These are phyloP conservation scores for Parietaria judaica DNA, from an alignment of 306 rosid genomes.

Conservation along the genomic window DNA sequence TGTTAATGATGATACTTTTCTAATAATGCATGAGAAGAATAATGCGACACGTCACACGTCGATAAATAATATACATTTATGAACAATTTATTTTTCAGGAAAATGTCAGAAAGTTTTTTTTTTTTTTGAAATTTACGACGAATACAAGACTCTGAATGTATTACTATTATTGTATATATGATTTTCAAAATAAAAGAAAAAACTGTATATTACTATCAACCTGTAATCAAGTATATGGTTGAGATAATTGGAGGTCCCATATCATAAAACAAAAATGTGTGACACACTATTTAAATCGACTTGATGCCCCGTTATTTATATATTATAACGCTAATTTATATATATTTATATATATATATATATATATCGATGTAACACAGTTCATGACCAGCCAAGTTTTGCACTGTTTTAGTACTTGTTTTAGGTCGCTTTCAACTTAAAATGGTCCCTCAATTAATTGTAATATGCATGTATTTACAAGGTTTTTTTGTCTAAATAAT, in stretches of 20 bases:
- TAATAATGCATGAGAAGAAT: no score
- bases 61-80: no score
- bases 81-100: not conserved
- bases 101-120: not conserved
- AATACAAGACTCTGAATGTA: no score
- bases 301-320: slow-evolving; percentile 5
- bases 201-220: no score
- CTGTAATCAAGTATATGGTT: not conserved
- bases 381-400: slow-evolving; percentile 1
- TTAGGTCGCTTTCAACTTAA: slow-evolving; percentile 9
- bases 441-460: not conserved
- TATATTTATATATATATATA: no score
- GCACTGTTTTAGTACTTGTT: not conserved
- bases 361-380: not conserved
- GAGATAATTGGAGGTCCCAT: slow-evolving; percentile 9
- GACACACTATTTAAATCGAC: not conserved
- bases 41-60: no score
- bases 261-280: not conserved
- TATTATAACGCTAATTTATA: not conserved
- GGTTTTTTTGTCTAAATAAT: not conserved
- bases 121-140: no score
- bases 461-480: no score
- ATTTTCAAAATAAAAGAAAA: no score
- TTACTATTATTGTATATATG: no score
- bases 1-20: no score